Evolutionary conservation across 2,329 filamentous ascomycete species (phyloP), one percentile per base, ranked within the genome.

Genomic region (Fusarium camptoceras): DNA sequence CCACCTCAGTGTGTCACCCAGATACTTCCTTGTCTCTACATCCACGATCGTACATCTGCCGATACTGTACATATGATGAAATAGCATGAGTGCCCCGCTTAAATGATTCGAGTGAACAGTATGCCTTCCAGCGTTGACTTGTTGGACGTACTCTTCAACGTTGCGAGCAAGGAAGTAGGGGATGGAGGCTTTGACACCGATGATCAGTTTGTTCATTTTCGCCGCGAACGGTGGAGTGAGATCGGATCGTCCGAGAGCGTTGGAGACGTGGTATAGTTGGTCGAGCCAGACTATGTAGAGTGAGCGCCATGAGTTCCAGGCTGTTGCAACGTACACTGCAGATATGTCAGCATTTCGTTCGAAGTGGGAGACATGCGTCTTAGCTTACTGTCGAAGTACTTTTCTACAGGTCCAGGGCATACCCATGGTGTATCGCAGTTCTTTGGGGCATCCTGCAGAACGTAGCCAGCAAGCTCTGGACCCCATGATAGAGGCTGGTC

Each of bases 281-380:
- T 64, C 60, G 14, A 64, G 59, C 28, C 54, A 64, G 24, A 64
- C 24, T 12, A 43, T 34, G 8, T 63, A 25, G 22, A 47, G 47
- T 9, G 60, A 64, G 3, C 60, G 60, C 60, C 60, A 64, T 1
- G 60, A 63, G 5, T 63, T 64, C 60, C 60, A 64, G 5, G 60
- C 60, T 5, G 58, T 22, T 28, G 48, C 60, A 7, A 64, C 58
- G 5, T 48, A 64, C 2, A 64, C 60, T 64, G 9, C 6, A 8
- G 27, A 4, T 2, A 18, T 3, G 9, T 56, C 9, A 56, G 58
- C 1, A n/a, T 8, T 2, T 7, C 16, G 2, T 7, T 7, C 6
- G 4, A 16, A 15, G 8, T 1, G 9, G 6, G 5, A 6, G 1
- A 3, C 4, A 4, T 18, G 3, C 6, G 14, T 0, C 11, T 31